Conservation (phyloP, 1,139 yeast species). For the Suhomyces kunorum region DNA sequence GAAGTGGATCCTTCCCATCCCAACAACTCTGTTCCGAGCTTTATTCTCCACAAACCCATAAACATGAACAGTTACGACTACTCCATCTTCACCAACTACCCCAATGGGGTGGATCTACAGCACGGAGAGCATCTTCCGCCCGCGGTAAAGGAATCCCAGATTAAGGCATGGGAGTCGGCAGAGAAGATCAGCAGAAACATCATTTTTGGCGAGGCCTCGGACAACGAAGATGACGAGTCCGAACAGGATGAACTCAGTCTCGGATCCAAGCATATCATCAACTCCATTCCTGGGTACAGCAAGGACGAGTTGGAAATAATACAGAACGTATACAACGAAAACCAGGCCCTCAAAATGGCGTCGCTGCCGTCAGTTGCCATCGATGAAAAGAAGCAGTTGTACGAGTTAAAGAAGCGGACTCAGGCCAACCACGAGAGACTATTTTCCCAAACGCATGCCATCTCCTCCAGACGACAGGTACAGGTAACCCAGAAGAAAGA, state of each 20-base stretch:
- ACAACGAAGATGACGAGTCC: conserved; percentile 16
- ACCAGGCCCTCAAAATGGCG: conserved; percentile 12
- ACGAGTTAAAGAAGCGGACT: conserved; percentile 36
- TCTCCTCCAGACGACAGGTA: conserved; percentile 41
- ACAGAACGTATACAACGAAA: conserved; percentile 16
- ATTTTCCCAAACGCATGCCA: conserved; percentile 36
- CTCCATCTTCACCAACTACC: conserved; percentile 25
- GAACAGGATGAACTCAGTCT: conserved; percentile 1
- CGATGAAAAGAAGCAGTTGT: conserved; percentile 33
- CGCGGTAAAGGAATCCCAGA: conserved; percentile 34
- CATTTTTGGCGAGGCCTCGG: conserved; percentile 37
- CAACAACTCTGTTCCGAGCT: conserved; percentile 19
- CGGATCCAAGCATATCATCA: conserved; percentile 17
- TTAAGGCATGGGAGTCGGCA: conserved; percentile 52
- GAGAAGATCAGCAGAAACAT: conserved; percentile 40
- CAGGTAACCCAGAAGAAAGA: conserved; percentile 48
- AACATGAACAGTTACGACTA: conserved; percentile 26
- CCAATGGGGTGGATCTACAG: conserved; percentile 23
- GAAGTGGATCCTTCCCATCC: conserved; percentile 17
- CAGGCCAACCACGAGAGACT: conserved; percentile 37
- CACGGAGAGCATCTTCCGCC: conserved; percentile 24
- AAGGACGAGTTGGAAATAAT: conserved; percentile 36
- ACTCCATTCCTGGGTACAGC: conserved; percentile 45
- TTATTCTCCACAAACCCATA: conserved; percentile 23
- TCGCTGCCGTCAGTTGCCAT: conserved; percentile 3